Base-by-base conservation (phyloP, 73 alveolate genomes). In the Paramecium octaurelia region DNA sequence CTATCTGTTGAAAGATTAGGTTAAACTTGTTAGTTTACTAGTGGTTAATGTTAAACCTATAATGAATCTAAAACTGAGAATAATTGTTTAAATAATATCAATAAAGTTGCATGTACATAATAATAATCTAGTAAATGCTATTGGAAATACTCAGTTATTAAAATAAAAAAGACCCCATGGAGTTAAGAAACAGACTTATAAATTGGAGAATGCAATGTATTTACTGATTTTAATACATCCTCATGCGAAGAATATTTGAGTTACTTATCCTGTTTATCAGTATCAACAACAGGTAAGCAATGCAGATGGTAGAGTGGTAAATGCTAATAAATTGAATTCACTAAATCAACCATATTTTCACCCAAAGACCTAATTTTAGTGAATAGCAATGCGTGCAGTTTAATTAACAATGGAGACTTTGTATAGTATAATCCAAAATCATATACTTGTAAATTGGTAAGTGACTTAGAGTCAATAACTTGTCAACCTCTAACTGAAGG, bases 381-480 rank as follows among this genome's bases (percentile, higher is more conserved):
- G 1, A 77, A 77, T 42, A 24, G 60, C 12, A 77, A 77, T 77
- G 90, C 90, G 0, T 77, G 90, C 21, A 57, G 90, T 8, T 77
- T 77, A 43, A 40, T 77, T 20, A 77, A 31, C 42, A 46, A 60
- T 60, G 83, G 44, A 4, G 90, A 46, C 10, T 1, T 24, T 12
- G 90, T 46, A 43, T 12, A 77, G 24, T 77, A 77, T 27, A 38
- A 77, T 18, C 42, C 42, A n/a, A 46, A 77, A 23, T 36, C 73
- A 21, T 43, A 16, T 21, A 8, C 46, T 11, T 77, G 90, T 20
- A 34, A 21, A 18, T n/a, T 36, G 20, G 24, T 40, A 1, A 46
- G 1, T 0, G 48, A 43, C 21, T 10, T 2, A 42, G 18, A 21
- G 16, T 38, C 20, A 8, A 43, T 40, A 9, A 16, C 90, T 0